Conservation (phyloP, 371 early-diverging fungal species). For the Saksenaea oblongispora region DNA sequence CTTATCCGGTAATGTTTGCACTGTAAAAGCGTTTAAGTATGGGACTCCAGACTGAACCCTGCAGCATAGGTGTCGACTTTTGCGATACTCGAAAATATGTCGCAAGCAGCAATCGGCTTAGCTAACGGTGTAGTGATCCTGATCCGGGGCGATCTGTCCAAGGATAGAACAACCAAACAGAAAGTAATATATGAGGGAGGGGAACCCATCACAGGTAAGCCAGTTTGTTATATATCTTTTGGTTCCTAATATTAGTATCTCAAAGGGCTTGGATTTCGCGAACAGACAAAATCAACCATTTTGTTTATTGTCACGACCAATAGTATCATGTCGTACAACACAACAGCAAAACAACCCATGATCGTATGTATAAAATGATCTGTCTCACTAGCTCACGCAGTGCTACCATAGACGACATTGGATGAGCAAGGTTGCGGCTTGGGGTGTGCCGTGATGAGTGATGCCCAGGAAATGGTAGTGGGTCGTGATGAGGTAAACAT, state of each 20-base stretch:
- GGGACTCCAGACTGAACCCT: background rate
- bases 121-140: constrained; percentile 88
- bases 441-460: constrained; percentile 77
- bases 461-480: constrained; percentile 77
- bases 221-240: background rate
- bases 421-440: constrained; percentile 86
- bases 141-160: constrained; percentile 80
- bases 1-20: constrained; percentile 61
- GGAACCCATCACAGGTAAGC: constrained; percentile 79
- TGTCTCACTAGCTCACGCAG: constrained; percentile 14
- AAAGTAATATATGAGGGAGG: constrained; percentile 81
- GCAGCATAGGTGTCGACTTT: constrained; percentile 72
- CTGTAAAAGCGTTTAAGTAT: constrained; percentile 9
- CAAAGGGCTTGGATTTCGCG: constrained; percentile 74
- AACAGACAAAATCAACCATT: constrained; percentile 65
- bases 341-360: constrained; percentile 57
- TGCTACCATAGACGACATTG: constrained; percentile 54
- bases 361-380: constrained; percentile 38
- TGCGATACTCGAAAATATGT: constrained; percentile 77
- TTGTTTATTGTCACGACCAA: constrained; percentile 78
- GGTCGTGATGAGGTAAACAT: constrained; percentile 74
- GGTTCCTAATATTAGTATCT: background rate
- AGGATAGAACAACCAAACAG: constrained; percentile 77
- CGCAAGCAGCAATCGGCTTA: constrained; percentile 88
- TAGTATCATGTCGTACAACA: constrained; percentile 67